Percentiles rank a stretch among this genome's conserved stretches.
phyloP scores from a whole-genome alignment of 768 basidiomycete species.

The Pisolithus albus region DNA sequence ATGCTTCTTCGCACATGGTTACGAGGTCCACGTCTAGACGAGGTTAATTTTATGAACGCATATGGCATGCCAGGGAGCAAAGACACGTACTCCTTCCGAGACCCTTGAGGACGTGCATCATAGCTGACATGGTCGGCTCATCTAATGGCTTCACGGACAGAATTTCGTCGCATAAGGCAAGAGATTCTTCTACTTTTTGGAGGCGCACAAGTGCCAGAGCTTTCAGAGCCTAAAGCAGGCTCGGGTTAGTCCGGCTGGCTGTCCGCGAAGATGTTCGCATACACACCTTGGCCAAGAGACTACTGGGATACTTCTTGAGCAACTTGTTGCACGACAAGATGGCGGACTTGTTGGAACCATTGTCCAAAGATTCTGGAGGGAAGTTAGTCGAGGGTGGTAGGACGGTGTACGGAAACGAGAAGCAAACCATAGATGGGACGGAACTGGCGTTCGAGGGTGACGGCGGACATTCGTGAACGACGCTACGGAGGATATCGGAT shows the following conservation, averaged over 20 bases:
- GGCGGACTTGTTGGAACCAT: constrained; percentile 80
- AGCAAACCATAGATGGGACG: constrained; percentile 75
- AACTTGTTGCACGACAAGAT: constrained; percentile 81
- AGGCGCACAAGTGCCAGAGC: constrained; percentile 77
- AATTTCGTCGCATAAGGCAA: constrained; percentile 73
- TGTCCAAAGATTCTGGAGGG: constrained; percentile 72
- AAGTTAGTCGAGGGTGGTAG: constrained; percentile 1
- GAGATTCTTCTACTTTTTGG: constrained; percentile 81
- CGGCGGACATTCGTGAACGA: constrained; percentile 37
- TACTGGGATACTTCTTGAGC: constrained; percentile 78
- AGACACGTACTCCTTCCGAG: constrained; percentile 55
- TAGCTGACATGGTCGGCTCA: constrained; percentile 66
- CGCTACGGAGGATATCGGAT: background rate
- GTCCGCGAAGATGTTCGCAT: background rate
- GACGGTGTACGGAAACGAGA: background rate
- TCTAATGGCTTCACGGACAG: constrained; percentile 65
- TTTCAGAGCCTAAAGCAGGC: constrained; percentile 59
- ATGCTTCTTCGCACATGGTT: constrained; percentile 81
- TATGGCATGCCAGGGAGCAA: background rate
- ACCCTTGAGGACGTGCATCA: constrained; percentile 78
- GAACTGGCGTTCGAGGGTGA: constrained; percentile 73
- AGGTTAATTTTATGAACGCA: constrained; percentile 1
- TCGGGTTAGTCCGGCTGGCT: constrained; percentile 4
- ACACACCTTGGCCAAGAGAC: constrained; percentile 60
- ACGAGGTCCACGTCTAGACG: constrained; percentile 67